phyloP scores from a whole-genome alignment of 805 yeast species.

The Blastobotrys robertii region DNA sequence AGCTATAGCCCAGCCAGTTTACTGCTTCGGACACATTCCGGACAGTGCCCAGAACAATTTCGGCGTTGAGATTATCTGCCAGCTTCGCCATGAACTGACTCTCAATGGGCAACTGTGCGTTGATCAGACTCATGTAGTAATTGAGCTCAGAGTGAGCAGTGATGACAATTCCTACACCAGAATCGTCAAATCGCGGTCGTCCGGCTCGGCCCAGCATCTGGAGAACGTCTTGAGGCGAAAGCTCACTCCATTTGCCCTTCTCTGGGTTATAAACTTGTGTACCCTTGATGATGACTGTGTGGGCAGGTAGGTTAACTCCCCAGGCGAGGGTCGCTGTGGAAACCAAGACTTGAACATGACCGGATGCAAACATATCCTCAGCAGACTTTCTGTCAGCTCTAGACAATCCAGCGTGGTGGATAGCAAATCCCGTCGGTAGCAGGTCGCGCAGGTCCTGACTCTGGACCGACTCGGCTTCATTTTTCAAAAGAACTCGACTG shows the following conservation, averaged over 20 bases:
- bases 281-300: conserved; percentile 86
- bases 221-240: conserved; percentile 89
- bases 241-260: conserved; percentile 76
- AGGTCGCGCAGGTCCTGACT: conserved; percentile 49
- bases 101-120: conserved; percentile 87
- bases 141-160: conserved; percentile 80
- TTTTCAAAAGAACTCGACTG: conserved; percentile 55
- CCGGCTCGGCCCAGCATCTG: conserved; percentile 99
- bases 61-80: conserved; percentile 78
- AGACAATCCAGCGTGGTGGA: conserved; percentile 86
- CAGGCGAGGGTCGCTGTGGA: conserved; percentile 93
- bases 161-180: conserved; percentile 90
- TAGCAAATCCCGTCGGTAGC: conserved; percentile 66
- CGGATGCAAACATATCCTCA: conserved; percentile 84
- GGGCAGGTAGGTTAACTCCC: conserved; percentile 96
- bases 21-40: conserved; percentile 54
- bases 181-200: conserved; percentile 84
- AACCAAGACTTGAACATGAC: conserved; percentile 71
- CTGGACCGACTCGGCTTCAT: conserved; percentile 50
- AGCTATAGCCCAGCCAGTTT: conserved; percentile 72
- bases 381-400: conserved; percentile 64
- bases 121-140: conserved; percentile 80
- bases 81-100: conserved; percentile 67
- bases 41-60: conserved; percentile 65
- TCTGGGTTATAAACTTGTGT: conserved; percentile 92